Base-by-base conservation (phyloP, 352 stramenopile species). In the Globisporangium megalacanthum region DNA sequence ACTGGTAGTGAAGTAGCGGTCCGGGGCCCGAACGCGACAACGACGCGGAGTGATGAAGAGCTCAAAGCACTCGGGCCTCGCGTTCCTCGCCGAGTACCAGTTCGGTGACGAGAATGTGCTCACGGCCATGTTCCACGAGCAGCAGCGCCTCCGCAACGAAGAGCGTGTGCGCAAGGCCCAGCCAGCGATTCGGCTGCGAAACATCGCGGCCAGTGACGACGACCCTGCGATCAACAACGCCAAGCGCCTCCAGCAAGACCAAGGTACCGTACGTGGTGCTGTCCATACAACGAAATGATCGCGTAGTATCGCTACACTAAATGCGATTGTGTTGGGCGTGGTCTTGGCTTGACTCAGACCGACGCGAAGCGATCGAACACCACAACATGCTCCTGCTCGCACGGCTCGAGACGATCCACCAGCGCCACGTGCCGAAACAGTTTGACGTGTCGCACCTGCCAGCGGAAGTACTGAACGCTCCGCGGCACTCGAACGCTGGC, bases 71-170 rank as follows among this genome's bases (percentile, higher is more conserved):
- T 67, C 70, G 22, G 49, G 15, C 35, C 57, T 89, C 47, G 60
- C 79, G 33, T 89, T 83, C 56, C 58, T 77, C 14, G 75, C 76
- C 11, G 79, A 89, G 52, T 89, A 89, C 58, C 68, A 83, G 42
- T 89, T 83, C 56, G 76, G 65, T 4, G 74, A 85, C 6, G 73
- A 81, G 36, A 89, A 87, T 41, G 50, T 87, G 22, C 56, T 89
- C 52, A 89, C 76, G 7, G 70, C 74, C 31, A 75, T 64, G 15
- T 67, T 70, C 55, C 58, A 73, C 11, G 72, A 89, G 50, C 70
- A 83, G 42, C 60, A 66, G 22, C 69, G 75, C 0, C 53, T 79
- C n/a, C 69, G 70, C 42, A 73, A 83, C 54, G 63, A 79, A 49
- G 66, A 65, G n/a, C 66, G 75, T 15, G 51, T 89, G 2, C 68